These are phyloP conservation scores for Pseudohyphozyma bogoriensis DNA, from an alignment of 768 basidiomycete genomes.

Conservation along the genomic window DNA sequence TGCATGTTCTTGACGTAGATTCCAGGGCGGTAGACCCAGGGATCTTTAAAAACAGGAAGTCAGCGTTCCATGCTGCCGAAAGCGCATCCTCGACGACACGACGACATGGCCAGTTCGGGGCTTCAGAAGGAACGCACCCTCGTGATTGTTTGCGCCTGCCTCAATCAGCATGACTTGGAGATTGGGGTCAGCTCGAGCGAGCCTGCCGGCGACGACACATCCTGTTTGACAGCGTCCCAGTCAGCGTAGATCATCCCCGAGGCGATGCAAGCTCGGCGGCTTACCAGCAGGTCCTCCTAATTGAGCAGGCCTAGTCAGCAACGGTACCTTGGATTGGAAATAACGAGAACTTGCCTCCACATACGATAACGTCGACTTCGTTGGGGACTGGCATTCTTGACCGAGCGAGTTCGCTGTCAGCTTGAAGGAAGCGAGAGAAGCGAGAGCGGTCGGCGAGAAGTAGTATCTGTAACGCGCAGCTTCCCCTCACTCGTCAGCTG, in stretches of 20 bases:
- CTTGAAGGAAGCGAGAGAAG: background rate
- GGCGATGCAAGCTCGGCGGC: too few relatives aligned
- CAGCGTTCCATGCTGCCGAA: background rate
- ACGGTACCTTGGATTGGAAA: background rate
- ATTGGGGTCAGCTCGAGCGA: slow-evolving; percentile 61
- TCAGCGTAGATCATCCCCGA: slow-evolving; percentile 3
- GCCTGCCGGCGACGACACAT: slow-evolving; percentile 57
- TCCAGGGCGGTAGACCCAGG: slow-evolving; percentile 57
- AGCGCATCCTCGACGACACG: background rate
- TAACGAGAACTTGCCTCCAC: slow-evolving; percentile 38
- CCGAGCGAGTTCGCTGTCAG: too few relatives aligned
- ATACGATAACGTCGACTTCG: slow-evolving; percentile 60
- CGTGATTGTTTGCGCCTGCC: slow-evolving; percentile 34
- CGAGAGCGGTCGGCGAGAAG: background rate
- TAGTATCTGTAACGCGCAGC: too few relatives aligned
- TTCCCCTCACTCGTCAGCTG: too few relatives aligned
- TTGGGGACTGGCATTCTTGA: slow-evolving; percentile 37
- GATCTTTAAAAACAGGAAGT: slow-evolving; percentile 47
- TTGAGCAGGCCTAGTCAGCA: too few relatives aligned
- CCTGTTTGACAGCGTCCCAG: slow-evolving; percentile 38
- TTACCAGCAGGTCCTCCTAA: too few relatives aligned
- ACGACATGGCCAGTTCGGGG: background rate
- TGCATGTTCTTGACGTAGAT: slow-evolving; percentile 56
- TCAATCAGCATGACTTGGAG: slow-evolving; percentile 67
- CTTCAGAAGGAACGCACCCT: slow-evolving; percentile 1